Conservation (phyloP, 1,284 basidiomycete genomes). For the Ceratobasidium sp. region DNA sequence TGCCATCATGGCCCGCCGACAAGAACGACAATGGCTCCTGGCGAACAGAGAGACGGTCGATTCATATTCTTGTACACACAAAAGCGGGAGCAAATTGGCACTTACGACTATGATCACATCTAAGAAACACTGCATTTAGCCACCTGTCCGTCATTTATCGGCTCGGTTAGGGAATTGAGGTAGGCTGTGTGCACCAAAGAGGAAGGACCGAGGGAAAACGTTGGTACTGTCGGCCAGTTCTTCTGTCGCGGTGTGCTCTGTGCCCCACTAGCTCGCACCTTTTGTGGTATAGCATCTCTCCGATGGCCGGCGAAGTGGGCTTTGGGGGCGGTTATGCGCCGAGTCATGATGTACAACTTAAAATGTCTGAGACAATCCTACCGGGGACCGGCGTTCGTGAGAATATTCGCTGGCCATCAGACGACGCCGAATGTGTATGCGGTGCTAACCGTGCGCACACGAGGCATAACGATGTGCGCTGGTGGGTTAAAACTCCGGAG, state of each 20-base stretch:
- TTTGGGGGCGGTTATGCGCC: neutral
- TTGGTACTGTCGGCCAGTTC: constrained; percentile 4
- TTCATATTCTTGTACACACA: constrained; percentile 5
- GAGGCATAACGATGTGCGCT: constrained; percentile 1
- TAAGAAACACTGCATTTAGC: constrained; percentile 21
- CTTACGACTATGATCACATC: constrained; percentile 15
- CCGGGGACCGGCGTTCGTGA: constrained; percentile 8
- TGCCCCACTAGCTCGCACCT: constrained; percentile 6
- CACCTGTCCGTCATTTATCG: neutral
- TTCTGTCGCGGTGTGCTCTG: neutral
- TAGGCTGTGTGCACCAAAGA: constrained; percentile 15
- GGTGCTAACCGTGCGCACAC: neutral
- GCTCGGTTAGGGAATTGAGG: neutral
- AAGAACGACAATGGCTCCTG: neutral
- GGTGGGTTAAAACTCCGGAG: neutral
- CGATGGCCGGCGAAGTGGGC: neutral
- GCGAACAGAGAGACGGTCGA: constrained; percentile 14
- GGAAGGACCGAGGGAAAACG: constrained; percentile 12
- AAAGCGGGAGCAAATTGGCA: constrained; percentile 18
- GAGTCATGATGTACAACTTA: neutral
- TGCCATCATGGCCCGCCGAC: constrained; percentile 10
- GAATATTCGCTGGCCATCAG: neutral
- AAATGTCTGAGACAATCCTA: constrained; percentile 7
- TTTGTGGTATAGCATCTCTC: constrained; percentile 5
- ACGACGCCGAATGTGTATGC: neutral